Percentiles rank a stretch among this genome's conserved stretches.
phyloP scores from a whole-genome alignment of 148 eudicot genomes.

The Fallopia convolvulus region DNA sequence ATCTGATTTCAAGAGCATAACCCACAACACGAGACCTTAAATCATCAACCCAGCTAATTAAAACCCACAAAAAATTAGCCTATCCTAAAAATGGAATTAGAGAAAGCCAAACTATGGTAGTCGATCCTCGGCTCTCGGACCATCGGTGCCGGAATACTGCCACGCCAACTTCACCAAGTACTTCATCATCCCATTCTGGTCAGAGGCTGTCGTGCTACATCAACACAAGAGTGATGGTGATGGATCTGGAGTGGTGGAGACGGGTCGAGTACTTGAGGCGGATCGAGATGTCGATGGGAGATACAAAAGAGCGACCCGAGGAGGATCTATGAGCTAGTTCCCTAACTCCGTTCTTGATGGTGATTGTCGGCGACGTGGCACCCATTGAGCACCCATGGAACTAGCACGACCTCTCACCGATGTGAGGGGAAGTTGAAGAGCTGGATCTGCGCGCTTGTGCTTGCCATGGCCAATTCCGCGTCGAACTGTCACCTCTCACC shows the following conservation, averaged over 20 bases:
- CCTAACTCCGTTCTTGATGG: conserved; percentile 47
- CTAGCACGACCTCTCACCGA: conserved; percentile 71
- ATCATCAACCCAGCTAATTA: too few relatives aligned
- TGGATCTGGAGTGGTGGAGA: conserved; percentile 69
- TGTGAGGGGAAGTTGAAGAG: conserved; percentile 61
- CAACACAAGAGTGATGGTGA: conserved; percentile 89
- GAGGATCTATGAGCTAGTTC: conserved; percentile 82
- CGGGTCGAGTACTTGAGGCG: conserved; percentile 54
- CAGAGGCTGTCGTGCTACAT: conserved; percentile 62
- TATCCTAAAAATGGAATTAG: too few relatives aligned
- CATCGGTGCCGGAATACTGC: conserved; percentile 26
- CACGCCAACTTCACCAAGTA: conserved; percentile 29
- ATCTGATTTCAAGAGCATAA: too few relatives aligned
- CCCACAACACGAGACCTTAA: too few relatives aligned
- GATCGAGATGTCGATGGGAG: conserved; percentile 89
- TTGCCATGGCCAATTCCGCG: too few relatives aligned
- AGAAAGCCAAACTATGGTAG: conserved; percentile 18
- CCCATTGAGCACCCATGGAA: conserved; percentile 77
- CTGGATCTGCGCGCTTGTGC: conserved; percentile 30
- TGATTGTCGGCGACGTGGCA: conserved; percentile 62
- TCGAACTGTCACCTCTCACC: too few relatives aligned
- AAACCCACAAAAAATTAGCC: too few relatives aligned
- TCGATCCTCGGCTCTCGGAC: conserved; percentile 16
- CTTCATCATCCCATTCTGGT: conserved; percentile 33
- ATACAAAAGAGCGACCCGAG: conserved; percentile 45